Conservation (phyloP, 192 early-diverging fungal genomes). For the Coemansia sp. region DNA sequence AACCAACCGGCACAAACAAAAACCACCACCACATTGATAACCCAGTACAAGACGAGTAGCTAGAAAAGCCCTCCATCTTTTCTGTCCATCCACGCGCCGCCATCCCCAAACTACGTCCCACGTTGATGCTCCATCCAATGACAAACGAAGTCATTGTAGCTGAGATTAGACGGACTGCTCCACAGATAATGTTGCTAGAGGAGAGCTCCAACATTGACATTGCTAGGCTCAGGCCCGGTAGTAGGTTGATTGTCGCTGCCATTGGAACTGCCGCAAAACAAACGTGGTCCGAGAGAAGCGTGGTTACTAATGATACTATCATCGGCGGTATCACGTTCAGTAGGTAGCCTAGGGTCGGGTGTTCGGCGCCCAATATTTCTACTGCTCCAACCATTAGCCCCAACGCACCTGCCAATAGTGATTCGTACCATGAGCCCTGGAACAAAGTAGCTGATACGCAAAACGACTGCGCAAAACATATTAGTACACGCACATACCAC, state of each 20-base stretch:
- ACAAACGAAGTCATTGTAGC: constrained; percentile 75
- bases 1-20: constrained; percentile 54
- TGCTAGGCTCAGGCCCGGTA: constrained; percentile 73
- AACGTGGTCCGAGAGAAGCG: constrained; percentile 55
- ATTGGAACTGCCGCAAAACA: constrained; percentile 61
- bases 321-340: constrained; percentile 61
- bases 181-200: constrained; percentile 79
- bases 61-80: constrained; percentile 7
- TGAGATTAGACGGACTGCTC: constrained; percentile 72
- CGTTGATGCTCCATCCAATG: constrained; percentile 64
- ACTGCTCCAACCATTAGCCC: constrained; percentile 56
- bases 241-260: constrained; percentile 58
- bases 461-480: constrained; percentile 56
- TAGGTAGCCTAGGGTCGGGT: constrained; percentile 54
- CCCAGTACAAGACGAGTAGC: constrained; percentile 15
- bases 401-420: constrained; percentile 47
- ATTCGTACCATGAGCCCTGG: constrained; percentile 63
- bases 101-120: constrained; percentile 58
- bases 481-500: constrained; percentile 53
- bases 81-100: constrained; percentile 49
- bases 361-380: constrained; percentile 55
- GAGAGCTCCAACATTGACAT: constrained; percentile 78
- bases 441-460: constrained; percentile 62
- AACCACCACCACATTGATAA: constrained; percentile 53
- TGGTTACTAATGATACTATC: constrained; percentile 56